phyloP scores from a whole-genome alignment of 2,329 filamentous ascomycete genomes.

The Calycina marina region DNA sequence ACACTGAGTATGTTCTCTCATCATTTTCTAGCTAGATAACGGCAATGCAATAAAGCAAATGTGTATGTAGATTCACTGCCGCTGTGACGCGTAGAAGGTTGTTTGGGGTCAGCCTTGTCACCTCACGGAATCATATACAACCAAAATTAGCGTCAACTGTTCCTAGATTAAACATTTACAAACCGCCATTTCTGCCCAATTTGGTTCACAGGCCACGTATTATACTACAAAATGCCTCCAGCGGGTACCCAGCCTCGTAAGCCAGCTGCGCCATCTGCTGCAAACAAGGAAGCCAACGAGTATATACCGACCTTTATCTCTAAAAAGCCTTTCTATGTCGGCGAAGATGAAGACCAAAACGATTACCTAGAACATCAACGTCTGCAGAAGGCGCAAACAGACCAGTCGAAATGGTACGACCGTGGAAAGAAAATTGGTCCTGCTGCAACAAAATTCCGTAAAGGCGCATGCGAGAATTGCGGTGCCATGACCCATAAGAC shows the following conservation, averaged over 20 bases:
- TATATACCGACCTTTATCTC: slow-evolving; percentile 98
- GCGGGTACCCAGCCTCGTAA: slow-evolving; percentile 21
- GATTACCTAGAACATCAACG: slow-evolving; percentile 96
- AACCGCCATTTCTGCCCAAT: too few relatives aligned
- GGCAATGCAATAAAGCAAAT: too few relatives aligned
- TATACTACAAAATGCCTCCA: slow-evolving; percentile 27
- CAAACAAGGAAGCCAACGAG: slow-evolving; percentile 82
- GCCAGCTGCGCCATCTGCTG: slow-evolving; percentile 24
- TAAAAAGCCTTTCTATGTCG: slow-evolving; percentile 92
- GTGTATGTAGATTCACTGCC: too few relatives aligned
- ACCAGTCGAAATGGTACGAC: slow-evolving; percentile 79
- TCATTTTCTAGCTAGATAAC: too few relatives aligned
- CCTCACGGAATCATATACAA: too few relatives aligned
- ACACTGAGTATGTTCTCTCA: too few relatives aligned
- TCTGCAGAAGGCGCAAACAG: slow-evolving; percentile 50
- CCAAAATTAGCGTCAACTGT: too few relatives aligned
- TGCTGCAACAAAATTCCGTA: slow-evolving; percentile 90
- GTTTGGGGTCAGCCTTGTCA: too few relatives aligned
- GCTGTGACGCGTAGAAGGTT: too few relatives aligned
- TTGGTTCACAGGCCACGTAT: too few relatives aligned
- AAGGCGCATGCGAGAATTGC: slow-evolving; percentile 97
- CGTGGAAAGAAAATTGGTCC: slow-evolving; percentile 72
- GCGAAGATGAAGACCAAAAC: slow-evolving; percentile 58
- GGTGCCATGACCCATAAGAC: slow-evolving; percentile 93
- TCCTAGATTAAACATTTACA: too few relatives aligned